These are phyloP conservation scores for Agaricus blazei DNA, from an alignment of 768 basidiomycete genomes.

Conservation along the genomic window DNA sequence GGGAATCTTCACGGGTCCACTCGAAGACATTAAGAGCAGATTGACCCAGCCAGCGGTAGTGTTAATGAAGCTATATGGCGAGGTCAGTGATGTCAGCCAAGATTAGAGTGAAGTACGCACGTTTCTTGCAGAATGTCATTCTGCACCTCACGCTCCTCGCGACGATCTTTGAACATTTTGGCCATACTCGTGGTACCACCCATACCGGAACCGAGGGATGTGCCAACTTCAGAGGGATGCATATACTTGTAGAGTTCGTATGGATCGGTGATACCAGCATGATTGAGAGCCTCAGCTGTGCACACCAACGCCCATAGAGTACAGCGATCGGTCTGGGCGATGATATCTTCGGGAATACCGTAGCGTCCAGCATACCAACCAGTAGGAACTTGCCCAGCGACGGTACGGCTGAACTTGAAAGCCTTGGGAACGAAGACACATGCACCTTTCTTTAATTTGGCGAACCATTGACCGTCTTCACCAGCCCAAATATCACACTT, in stretches of 20 bases:
- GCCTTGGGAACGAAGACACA: constrained; percentile 92
- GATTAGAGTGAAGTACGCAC: constrained; percentile 40
- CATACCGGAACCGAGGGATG: constrained; percentile 95
- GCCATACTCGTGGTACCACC: constrained; percentile 88
- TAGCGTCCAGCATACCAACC: constrained; percentile 97
- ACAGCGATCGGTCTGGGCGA: constrained; percentile 88
- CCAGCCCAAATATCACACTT: constrained; percentile 94
- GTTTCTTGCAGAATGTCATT: constrained; percentile 99
- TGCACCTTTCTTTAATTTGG: constrained; percentile 98
- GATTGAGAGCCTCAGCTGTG: constrained; percentile 93
- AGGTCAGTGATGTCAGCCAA: background rate
- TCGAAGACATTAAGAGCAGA: constrained; percentile 88
- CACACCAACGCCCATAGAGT: constrained; percentile 94
- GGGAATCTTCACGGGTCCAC: constrained; percentile 97
- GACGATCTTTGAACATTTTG: constrained; percentile 98
- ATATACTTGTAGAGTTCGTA: constrained; percentile 97
- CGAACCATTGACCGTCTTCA: constrained; percentile 93
- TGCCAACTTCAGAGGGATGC: constrained; percentile 95
- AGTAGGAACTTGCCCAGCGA: constrained; percentile 94
- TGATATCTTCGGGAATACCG: constrained; percentile 94
- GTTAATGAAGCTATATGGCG: constrained; percentile 84
- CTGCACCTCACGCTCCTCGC: constrained; percentile 97
- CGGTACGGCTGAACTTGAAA: constrained; percentile 88
- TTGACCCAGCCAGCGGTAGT: constrained; percentile 99
- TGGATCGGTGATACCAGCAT: constrained; percentile 96